Conservation (phyloP, 2,329 filamentous ascomycete species). For the Xylogone sp. region DNA sequence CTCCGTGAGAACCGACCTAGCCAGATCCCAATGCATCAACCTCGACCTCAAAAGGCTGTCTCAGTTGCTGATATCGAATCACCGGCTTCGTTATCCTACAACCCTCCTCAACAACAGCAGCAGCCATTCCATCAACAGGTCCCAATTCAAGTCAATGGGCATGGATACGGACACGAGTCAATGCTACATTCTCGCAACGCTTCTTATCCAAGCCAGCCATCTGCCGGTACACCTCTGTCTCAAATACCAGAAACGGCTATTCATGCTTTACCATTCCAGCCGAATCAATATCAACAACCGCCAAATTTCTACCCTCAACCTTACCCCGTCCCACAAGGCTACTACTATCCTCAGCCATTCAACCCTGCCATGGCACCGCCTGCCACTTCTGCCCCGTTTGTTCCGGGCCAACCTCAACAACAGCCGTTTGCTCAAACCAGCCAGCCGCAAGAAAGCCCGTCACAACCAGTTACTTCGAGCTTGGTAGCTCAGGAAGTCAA, state of each 20-base stretch:
- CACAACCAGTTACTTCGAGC: slow-evolving; percentile 53
- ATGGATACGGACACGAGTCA: slow-evolving; percentile 48
- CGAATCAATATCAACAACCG: slow-evolving; percentile 57
- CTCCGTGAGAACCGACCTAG: slow-evolving; percentile 53
- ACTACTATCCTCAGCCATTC: slow-evolving; percentile 63
- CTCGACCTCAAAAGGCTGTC: slow-evolving; percentile 88
- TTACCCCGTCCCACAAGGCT: slow-evolving; percentile 54
- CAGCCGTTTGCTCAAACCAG: slow-evolving; percentile 17
- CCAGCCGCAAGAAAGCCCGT: slow-evolving; percentile 23
- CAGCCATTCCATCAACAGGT: slow-evolving; percentile 94
- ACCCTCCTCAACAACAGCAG: slow-evolving; percentile 62
- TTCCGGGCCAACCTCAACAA: slow-evolving; percentile 23
- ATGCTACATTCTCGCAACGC: slow-evolving; percentile 59
- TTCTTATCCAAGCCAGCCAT: slow-evolving; percentile 67
- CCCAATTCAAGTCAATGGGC: slow-evolving; percentile 67
- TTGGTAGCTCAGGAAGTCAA: slow-evolving; percentile 82
- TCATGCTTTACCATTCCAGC: slow-evolving; percentile 86
- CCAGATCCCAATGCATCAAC: slow-evolving; percentile 80
- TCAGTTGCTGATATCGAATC: slow-evolving; percentile 92
- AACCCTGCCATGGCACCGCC: slow-evolving; percentile 41
- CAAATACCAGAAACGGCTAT: slow-evolving; percentile 92
- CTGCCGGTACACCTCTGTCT: slow-evolving; percentile 76
- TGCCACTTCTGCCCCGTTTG: slow-evolving; percentile 21
- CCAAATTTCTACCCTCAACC: slow-evolving; percentile 51
- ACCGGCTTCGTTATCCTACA: slow-evolving; percentile 53